Base-by-base conservation (phyloP, 2,329 filamentous ascomycete genomes). In the Helotiales sp. region DNA sequence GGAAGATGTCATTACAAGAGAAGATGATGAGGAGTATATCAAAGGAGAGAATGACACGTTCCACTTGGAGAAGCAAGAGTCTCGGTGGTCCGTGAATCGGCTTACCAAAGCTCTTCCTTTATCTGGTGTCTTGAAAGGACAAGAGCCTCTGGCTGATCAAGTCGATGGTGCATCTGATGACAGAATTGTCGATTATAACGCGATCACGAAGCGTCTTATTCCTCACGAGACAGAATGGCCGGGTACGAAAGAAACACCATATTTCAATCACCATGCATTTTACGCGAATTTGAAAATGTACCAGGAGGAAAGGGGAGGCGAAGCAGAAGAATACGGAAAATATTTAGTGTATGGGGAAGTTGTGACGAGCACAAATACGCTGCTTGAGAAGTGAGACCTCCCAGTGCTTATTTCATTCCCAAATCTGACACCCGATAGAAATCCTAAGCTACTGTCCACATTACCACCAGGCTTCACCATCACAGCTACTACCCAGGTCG, bases 311-410 rank as follows among this genome's bases (percentile, higher is more conserved):
- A 84, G 86, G 57, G 83, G 85, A 1, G 79, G 80, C 34, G 85
- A 87, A 54, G 85, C 88, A 0, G 82, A 86, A 3, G 81, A 86
- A 26, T 98, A 96, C 83, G 96, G 96, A 4, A 86, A 89, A 60
- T 82, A 86, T 60, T 79, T 99, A 3, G 82, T 98, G 70, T 98
- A 98, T 75, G 94, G 91, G 62, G 93, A 97, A 78, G 93, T 97
- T 6, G 85, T 97, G 17, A 97, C 95, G 2, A 97, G 93, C 77
- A 99, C 96, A 30, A 97, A 95, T 79, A 97, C 94, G 0, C 83
- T 98, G 5, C 85, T 97, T 6, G 96, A 98, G 75, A 97, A 96
- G 91, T 92, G 78, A 70, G 80, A 73, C 22, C 7, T 15, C n/a
- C 67, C 58, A 67, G 55, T 28, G 62, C 20, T 47, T 37, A 17